Conservation (phyloP, 805 yeast genomes). For the Danielozyma ontarioensis region DNA sequence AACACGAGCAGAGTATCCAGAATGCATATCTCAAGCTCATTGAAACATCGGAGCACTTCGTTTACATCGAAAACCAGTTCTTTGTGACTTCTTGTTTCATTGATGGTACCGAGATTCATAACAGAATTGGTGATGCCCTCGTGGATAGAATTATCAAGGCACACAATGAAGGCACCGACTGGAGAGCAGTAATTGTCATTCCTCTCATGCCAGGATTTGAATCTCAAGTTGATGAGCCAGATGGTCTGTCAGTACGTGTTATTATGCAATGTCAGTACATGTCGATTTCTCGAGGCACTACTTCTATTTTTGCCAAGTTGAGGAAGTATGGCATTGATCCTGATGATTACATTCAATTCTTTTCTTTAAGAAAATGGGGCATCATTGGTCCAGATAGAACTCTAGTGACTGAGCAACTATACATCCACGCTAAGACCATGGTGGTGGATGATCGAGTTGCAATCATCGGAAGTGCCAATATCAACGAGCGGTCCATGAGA, state of each 20-base stretch:
- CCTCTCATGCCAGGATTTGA: slow-evolving; percentile 98
- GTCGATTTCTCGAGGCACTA: slow-evolving; percentile 85
- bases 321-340: slow-evolving; percentile 80
- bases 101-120: slow-evolving; percentile 79
- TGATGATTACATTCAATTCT: slow-evolving; percentile 86
- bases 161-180: slow-evolving; percentile 62
- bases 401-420: slow-evolving; percentile 83
- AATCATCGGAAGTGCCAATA: slow-evolving; percentile 94
- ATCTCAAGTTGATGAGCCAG: slow-evolving; percentile 86
- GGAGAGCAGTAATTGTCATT: slow-evolving; percentile 89
- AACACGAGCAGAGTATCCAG: slow-evolving; percentile 85
- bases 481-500: slow-evolving; percentile 93
- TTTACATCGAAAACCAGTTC: slow-evolving; percentile 94
- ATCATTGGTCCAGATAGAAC: slow-evolving; percentile 70
- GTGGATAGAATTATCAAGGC: slow-evolving; percentile 96
- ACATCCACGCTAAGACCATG: slow-evolving; percentile 89
- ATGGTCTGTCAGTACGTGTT: slow-evolving; percentile 90
- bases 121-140: slow-evolving; percentile 91
- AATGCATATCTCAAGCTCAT: slow-evolving; percentile 87
- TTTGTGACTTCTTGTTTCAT: slow-evolving; percentile 85
- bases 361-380: slow-evolving; percentile 93
- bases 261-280: slow-evolving; percentile 95
- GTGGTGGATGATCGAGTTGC: slow-evolving; percentile 92
- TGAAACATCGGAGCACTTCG: slow-evolving; percentile 87
- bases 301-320: slow-evolving; percentile 81